Evolutionary conservation across 495 filamentous ascomycete genomes (phyloP).

Genomic region (Aspergillus heteromorphus): DNA sequence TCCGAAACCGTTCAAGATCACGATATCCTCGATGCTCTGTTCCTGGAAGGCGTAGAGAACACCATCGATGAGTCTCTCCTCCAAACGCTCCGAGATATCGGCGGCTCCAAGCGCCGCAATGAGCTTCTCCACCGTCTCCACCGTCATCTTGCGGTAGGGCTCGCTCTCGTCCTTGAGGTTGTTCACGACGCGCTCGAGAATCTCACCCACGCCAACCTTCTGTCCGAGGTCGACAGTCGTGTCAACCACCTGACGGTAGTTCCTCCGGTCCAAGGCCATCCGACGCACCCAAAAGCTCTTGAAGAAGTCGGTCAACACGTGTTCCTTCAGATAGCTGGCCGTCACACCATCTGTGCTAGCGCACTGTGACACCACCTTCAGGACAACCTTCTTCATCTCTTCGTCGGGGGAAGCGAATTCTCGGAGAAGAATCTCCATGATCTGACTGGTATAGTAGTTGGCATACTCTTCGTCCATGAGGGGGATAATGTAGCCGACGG

Average conservation of each 20-base stretch:
- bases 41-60: slow-evolving; percentile 98
- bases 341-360: slow-evolving; percentile 93
- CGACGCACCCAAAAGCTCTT: slow-evolving; percentile 98
- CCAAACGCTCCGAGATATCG: slow-evolving; percentile 85
- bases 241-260: slow-evolving; percentile 95
- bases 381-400: slow-evolving; percentile 99
- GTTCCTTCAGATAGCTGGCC: slow-evolving; percentile 87
- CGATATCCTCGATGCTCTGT: slow-evolving; percentile 91
- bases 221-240: slow-evolving; percentile 97
- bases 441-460: slow-evolving; percentile 97
- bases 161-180: slow-evolving; percentile 98
- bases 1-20: slow-evolving; percentile 98
- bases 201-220: slow-evolving; percentile 94
- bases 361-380: slow-evolving; percentile 98
- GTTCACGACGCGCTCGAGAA: slow-evolving; percentile 84
- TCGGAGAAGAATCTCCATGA: slow-evolving; percentile 96
- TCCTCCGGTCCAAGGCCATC: slow-evolving; percentile 95
- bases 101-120: slow-evolving; percentile 88
- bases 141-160: slow-evolving; percentile 97
- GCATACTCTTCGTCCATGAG: slow-evolving; percentile 99
- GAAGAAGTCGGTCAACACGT: slow-evolving; percentile 94
- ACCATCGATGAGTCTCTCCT: slow-evolving; percentile 91
- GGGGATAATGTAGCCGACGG: slow-evolving; percentile 96
- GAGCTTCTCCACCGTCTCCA: slow-evolving; percentile 95
- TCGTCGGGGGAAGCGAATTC: slow-evolving; percentile 97